These are phyloP conservation scores for Spinellus fusiger DNA, from an alignment of 192 early-diverging fungal genomes.

Conservation along the genomic window DNA sequence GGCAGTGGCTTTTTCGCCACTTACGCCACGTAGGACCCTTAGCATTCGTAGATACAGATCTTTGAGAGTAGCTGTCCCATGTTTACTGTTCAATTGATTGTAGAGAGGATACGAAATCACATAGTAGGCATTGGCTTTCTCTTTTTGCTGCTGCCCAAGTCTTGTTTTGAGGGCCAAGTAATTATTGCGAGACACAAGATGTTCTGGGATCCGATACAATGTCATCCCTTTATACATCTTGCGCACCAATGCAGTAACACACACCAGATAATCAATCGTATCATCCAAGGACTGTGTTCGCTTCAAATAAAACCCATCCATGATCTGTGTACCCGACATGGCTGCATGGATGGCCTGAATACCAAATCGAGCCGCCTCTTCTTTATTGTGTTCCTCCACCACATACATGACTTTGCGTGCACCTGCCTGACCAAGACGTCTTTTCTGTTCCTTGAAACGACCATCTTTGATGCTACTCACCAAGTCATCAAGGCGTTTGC, in stretches of 20 bases:
- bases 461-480: slow-evolving; percentile 89
- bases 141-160: slow-evolving; percentile 9
- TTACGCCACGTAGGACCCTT: slow-evolving; percentile 77
- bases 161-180: slow-evolving; percentile 47
- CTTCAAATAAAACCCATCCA: slow-evolving; percentile 81
- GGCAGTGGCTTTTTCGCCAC: slow-evolving; percentile 77
- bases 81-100: slow-evolving; percentile 67
- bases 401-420: slow-evolving; percentile 78
- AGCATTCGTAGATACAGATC: slow-evolving; percentile 84
- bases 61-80: slow-evolving; percentile 54
- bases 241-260: slow-evolving; percentile 52
- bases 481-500: slow-evolving; percentile 94
- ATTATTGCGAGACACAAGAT: slow-evolving; percentile 37
- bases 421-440: slow-evolving; percentile 66
- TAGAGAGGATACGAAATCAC: slow-evolving; percentile 50
- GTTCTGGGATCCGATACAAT: slow-evolving; percentile 52
- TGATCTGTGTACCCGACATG: slow-evolving; percentile 66
- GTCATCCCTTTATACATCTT: slow-evolving; percentile 37
- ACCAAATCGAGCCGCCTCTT: slow-evolving; percentile 57
- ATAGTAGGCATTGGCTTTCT: background rate
- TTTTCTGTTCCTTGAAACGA: slow-evolving; percentile 90
- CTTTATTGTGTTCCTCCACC: slow-evolving; percentile 71
- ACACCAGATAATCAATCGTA: slow-evolving; percentile 71
- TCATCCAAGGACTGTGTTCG: slow-evolving; percentile 69
- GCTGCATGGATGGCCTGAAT: slow-evolving; percentile 63